Evolutionary conservation across 2,329 filamentous ascomycete species (phyloP).

Genomic region (Tolypocladium sp.): DNA sequence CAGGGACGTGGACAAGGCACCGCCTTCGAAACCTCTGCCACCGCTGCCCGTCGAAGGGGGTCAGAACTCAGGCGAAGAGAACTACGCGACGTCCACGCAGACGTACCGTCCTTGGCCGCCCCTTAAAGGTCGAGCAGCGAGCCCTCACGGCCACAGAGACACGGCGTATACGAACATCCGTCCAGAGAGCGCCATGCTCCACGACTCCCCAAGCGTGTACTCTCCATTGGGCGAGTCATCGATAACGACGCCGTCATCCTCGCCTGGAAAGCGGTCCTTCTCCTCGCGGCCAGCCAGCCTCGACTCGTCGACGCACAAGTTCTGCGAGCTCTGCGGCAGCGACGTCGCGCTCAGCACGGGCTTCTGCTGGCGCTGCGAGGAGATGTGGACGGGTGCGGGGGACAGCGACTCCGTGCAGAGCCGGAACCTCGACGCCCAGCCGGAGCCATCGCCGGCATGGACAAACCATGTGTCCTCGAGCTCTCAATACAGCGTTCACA

Average conservation of each 20-base stretch:
- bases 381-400: not conserved
- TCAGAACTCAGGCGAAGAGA: too few species aligned
- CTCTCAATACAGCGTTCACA: not conserved
- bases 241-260: not conserved
- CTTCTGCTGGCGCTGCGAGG: not conserved
- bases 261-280: not conserved
- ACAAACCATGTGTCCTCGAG: not conserved
- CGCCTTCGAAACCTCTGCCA: not conserved
- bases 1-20: too few species aligned
- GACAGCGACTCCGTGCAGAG: not conserved
- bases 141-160: not conserved
- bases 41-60: not conserved
- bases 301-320: not conserved
- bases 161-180: not conserved
- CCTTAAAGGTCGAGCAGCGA: not conserved
- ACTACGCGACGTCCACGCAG: not conserved
- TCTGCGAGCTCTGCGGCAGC: not conserved
- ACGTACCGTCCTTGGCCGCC: not conserved
- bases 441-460: not conserved
- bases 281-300: not conserved
- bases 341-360: not conserved
- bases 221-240: not conserved
- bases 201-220: not conserved
- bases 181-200: not conserved
- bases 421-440: not conserved